Conservation (phyloP, 2,329 filamentous ascomycete species). For the Fusarium fracticaudum region DNA sequence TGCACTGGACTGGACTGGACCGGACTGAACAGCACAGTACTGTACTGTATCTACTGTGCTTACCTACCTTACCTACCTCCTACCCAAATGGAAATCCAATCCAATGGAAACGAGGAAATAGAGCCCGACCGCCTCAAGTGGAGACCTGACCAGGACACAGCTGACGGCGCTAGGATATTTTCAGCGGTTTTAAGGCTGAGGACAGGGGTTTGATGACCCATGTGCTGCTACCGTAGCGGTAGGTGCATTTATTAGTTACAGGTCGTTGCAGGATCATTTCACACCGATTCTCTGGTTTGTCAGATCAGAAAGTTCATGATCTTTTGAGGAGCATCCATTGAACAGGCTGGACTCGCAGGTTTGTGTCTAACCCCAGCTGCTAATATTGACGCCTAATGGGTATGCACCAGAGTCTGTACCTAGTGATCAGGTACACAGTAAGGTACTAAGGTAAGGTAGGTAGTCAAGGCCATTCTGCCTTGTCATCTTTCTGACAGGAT, state of each 20-base stretch:
- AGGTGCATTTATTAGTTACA: slow-evolving; percentile 5
- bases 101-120: slow-evolving; percentile 5
- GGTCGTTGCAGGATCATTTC: slow-evolving; percentile 2
- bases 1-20: not conserved
- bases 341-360: not conserved
- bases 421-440: not conserved
- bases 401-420: not conserved
- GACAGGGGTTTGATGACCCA: slow-evolving; percentile 28
- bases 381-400: not conserved
- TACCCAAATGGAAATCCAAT: not conserved
- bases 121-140: slow-evolving; percentile 27
- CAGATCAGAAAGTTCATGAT: slow-evolving; percentile 12
- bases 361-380: not conserved
- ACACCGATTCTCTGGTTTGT: slow-evolving; percentile 11
- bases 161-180: slow-evolving; percentile 39
- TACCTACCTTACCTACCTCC: not conserved
- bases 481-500: slow-evolving; percentile 3
- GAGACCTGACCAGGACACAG: slow-evolving; percentile 11
- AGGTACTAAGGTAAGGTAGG: not conserved
- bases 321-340: not conserved
- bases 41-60: not conserved
- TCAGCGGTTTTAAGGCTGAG: slow-evolving; percentile 41
- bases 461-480: not conserved
- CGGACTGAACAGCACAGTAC: not conserved
- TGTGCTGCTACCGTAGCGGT: not conserved